These are phyloP conservation scores for Talaromyces thailandensis DNA, from an alignment of 495 filamentous ascomycete species.

Conservation along the genomic window DNA sequence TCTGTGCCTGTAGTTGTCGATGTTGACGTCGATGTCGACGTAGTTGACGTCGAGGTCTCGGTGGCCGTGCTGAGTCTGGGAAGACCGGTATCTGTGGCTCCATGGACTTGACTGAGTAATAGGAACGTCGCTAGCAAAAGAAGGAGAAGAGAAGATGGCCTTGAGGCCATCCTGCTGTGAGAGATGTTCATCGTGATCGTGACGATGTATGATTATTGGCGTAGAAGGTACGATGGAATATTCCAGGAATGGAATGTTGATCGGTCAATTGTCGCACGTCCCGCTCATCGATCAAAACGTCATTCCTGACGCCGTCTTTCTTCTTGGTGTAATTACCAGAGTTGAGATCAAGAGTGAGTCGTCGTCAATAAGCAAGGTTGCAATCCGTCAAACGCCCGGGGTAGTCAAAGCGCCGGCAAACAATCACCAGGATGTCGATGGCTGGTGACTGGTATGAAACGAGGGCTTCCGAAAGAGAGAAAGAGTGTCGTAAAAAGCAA, in stretches of 20 bases:
- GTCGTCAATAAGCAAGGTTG: not conserved
- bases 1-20: constrained; percentile 15
- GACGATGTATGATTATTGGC: not conserved
- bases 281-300: not conserved
- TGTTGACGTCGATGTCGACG: not conserved
- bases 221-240: not conserved
- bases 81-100: constrained; percentile 11
- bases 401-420: not conserved
- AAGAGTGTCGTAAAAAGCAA: not conserved
- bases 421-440: not conserved
- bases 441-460: not conserved
- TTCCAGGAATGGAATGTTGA: constrained; percentile 4
- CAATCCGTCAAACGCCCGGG: not conserved
- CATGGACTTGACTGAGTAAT: constrained; percentile 3
- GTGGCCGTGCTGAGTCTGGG: constrained; percentile 8
- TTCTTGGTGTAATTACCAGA: no score
- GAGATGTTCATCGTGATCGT: not conserved
- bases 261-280: constrained; percentile 1
- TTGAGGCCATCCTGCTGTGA: not conserved
- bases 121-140: not conserved
- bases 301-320: not conserved
- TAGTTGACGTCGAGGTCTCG: not conserved
- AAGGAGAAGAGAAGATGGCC: not conserved
- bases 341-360: not conserved
- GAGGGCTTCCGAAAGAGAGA: constrained; percentile 1